Evolutionary conservation across 2,329 filamentous ascomycete species (phyloP), one percentile per base, ranked within the genome.

Genomic region (Alternaria sp.): DNA sequence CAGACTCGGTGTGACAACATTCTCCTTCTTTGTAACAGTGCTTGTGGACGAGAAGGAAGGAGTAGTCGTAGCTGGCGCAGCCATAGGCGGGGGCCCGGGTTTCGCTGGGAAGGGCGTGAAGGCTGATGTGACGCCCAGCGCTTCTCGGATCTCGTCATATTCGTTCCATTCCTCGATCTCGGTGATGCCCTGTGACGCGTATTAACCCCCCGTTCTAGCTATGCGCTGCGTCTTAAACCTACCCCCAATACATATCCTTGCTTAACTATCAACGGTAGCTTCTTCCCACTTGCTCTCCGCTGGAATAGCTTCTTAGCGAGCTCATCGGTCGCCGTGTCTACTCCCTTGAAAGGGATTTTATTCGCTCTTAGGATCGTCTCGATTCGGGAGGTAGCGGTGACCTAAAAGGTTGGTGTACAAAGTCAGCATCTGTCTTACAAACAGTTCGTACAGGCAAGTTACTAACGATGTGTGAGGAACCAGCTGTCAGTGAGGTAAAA

Each of bases 151-250:
- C 80, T 98, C 94, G 79, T 93, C 93, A 79, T 96, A 97, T 78
- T 99, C 95, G 81, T 99, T 99, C 95, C 94, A 98, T 76, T 99
- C 95, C 80, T 99, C 95, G 63, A 98, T 88, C 78, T 98, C 90
- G 64, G 94, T 90, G 49, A 97, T 85, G 76, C 97, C 95, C 93
- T 97, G 26, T 24, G 23, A 21, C 7, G 11, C 14, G 7, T 21
- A 40, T 63, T 61, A 65, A 57, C 56, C 14, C 29, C 34, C 4
- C 49, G 31, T 11, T 3, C 42, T 14, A 31, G 42, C 24, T 10
- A 21, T 10, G 26, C 26, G 10, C 9, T 39, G 40, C 21, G 21
- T 7, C 7, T 2, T 31, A 21, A 60, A 87, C 91, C 72, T 85
- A 97, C 93, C 56, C 92, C 95, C 52, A 99, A 78, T 17, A 98